Evolutionary conservation across 1,284 basidiomycete genomes (phyloP).

Genomic region (Heterobasidion irregulare): DNA sequence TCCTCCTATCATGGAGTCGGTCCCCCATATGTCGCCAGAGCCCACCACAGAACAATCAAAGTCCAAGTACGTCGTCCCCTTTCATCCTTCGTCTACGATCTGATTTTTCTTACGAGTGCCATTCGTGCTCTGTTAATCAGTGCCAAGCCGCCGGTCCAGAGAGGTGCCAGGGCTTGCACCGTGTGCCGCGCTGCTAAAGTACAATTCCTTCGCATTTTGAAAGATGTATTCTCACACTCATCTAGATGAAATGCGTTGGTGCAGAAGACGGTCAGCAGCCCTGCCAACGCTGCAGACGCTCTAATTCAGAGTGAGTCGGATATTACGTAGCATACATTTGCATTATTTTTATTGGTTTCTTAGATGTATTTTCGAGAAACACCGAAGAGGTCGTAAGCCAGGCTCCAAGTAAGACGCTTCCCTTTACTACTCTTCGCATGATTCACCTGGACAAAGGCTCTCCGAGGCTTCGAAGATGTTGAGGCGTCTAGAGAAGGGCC

Average conservation of each 20-base stretch:
- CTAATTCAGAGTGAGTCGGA: conserved; percentile 56
- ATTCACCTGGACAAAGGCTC: conserved; percentile 34
- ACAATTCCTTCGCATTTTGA: conserved; percentile 14
- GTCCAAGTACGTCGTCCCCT: conserved; percentile 9
- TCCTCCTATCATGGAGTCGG: neutral
- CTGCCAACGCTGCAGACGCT: conserved; percentile 74
- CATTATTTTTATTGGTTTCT: conserved; percentile 11
- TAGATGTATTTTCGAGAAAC: conserved; percentile 79
- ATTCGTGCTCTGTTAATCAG: conserved; percentile 14
- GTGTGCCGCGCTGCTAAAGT: conserved; percentile 80
- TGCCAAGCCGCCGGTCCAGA: conserved; percentile 48
- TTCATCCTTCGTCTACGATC: neutral
- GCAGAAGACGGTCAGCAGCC: conserved; percentile 70
- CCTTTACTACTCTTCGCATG: neutral
- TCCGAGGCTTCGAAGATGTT: conserved; percentile 85
- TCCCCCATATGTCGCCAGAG: neutral
- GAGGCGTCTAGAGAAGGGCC: conserved; percentile 72
- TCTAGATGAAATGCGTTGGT: conserved; percentile 81
- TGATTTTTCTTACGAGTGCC: neutral
- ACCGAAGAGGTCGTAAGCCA: conserved; percentile 78
- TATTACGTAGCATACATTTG: conserved; percentile 2
- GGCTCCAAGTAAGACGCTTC: conserved; percentile 63
- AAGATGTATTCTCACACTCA: conserved; percentile 13
- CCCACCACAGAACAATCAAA: neutral
- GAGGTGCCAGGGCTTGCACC: conserved; percentile 72